Conservation (phyloP, 2,329 filamentous ascomycete genomes). For the Colletotrichum nymphaeae region DNA sequence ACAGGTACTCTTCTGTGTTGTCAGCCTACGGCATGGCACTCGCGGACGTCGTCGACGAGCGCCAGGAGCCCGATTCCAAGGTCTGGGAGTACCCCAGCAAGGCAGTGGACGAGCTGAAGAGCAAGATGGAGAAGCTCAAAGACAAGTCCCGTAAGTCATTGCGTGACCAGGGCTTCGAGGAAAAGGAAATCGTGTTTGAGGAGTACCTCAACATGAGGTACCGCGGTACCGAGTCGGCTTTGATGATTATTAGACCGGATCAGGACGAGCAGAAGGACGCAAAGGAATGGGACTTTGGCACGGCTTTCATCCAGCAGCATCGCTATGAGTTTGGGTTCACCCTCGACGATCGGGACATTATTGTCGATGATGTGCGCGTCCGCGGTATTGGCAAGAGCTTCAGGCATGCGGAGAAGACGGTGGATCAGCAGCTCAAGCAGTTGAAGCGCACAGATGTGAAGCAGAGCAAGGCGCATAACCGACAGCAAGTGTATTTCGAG, state of each 20-base stretch:
- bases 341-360: conserved; percentile 84
- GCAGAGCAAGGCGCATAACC: conserved; percentile 72
- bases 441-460: conserved; percentile 70
- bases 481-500: conserved; percentile 81
- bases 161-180: conserved; percentile 81
- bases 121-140: conserved; percentile 83
- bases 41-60: conserved; percentile 92
- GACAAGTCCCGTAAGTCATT: conserved; percentile 77
- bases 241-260: conserved; percentile 86
- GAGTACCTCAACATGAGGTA: conserved; percentile 97
- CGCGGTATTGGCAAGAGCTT: conserved; percentile 92
- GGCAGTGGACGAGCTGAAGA: conserved; percentile 71
- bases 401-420: conserved; percentile 80
- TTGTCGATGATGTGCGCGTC: conserved; percentile 89
- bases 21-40: conserved; percentile 94
- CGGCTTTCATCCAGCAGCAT: conserved; percentile 87
- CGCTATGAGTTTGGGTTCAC: conserved; percentile 95
- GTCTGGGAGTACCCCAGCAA: conserved; percentile 70
- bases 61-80: conserved; percentile 79
- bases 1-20: conserved; percentile 88
- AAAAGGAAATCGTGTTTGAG: conserved; percentile 82
- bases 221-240: conserved; percentile 87
- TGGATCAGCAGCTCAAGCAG: conserved; percentile 83
- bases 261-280: conserved; percentile 69
- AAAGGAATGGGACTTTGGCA: conserved; percentile 82